phyloP scores from a whole-genome alignment of 352 stramenopile species.

The Globisporangium apiculatum region DNA sequence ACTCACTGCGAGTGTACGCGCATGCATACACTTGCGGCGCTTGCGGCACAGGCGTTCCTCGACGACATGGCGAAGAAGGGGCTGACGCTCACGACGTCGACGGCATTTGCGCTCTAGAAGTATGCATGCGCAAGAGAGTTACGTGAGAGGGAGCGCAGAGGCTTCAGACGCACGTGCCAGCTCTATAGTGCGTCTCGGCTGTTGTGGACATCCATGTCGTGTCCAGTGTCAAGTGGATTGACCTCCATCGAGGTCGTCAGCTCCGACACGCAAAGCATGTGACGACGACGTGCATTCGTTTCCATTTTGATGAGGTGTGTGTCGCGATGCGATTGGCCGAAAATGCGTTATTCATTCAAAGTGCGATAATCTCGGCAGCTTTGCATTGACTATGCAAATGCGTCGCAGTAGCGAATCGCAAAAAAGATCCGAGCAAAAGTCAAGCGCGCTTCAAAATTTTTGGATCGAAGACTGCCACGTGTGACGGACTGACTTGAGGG shows the following conservation, averaged over 20 bases:
- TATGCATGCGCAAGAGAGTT: too few species aligned
- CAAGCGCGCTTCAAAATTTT: slow-evolving; percentile 24
- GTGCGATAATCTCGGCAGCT: not conserved
- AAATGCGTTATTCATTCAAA: not conserved
- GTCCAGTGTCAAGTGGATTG: too few species aligned
- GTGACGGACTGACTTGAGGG: too few species aligned
- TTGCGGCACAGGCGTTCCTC: slow-evolving; percentile 37
- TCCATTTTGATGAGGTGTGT: not conserved
- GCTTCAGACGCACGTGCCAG: too few species aligned
- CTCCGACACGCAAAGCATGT: too few species aligned
- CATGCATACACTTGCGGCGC: not conserved
- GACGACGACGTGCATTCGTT: not conserved
- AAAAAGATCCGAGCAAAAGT: not conserved
- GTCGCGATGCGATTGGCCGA: too few species aligned
- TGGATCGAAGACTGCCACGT: not conserved
- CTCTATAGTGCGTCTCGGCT: too few species aligned
- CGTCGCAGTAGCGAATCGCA: not conserved
- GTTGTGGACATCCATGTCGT: too few species aligned
- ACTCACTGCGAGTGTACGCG: not conserved
- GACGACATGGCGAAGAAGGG: slow-evolving; percentile 53
- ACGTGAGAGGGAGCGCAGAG: too few species aligned
- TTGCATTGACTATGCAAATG: not conserved
- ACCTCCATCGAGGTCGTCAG: too few species aligned
- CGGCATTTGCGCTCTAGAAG: slow-evolving; percentile 25
- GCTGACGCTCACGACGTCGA: slow-evolving; percentile 52